Evolutionary conservation across 1,139 yeast genomes (phyloP), one percentile per base, ranked within the genome.

Genomic region (Arxiozyma slooffiae): DNA sequence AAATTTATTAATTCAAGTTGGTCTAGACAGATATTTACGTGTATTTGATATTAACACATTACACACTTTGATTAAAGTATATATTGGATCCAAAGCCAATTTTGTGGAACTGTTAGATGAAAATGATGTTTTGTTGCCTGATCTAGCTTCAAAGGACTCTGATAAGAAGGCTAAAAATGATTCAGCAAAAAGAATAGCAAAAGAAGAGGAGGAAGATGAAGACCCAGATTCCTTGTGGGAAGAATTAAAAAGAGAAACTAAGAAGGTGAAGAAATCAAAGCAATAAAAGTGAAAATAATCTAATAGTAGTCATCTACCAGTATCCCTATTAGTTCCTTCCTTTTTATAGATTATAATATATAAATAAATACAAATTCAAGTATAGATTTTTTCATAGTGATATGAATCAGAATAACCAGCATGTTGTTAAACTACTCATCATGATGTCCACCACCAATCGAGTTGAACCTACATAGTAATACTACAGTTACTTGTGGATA

Each of bases 11-110:
- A 75, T 77, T 2, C 75, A 88, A 24, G 96, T 95, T 42, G 96
- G 96, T 0, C 74, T 89, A 39, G 97, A 90, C 64, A 75, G 96
- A 61, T 90, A 88, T 64, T 74, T 88, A 42, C 76, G 97, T 52
- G 86, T 86, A 2, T 90, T 78, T 66, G 83, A 86, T 55, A 63
- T 80, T 7, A 70, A 68, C 2, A 67, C 79, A 0, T 73, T 95
- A 49, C 77, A 78, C 46, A 71, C 79, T 48, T 68, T 82, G 18
- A 88, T 81, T 11, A 88, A 87, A 62, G 84, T 87, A 16, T 90
- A 79, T 60, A 63, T 83, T 38, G 95, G 95, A 3, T 79, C 87
- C 4, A 88, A 85, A 61, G 75, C 86, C n/a, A 76, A 80, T 46
- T 73, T 73, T 30, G 74, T 85, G 11, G 62, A 74, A 47, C 66